These are phyloP conservation scores for Gyromitra esculenta DNA, from an alignment of 2,329 filamentous ascomycete genomes.

Conservation along the genomic window DNA sequence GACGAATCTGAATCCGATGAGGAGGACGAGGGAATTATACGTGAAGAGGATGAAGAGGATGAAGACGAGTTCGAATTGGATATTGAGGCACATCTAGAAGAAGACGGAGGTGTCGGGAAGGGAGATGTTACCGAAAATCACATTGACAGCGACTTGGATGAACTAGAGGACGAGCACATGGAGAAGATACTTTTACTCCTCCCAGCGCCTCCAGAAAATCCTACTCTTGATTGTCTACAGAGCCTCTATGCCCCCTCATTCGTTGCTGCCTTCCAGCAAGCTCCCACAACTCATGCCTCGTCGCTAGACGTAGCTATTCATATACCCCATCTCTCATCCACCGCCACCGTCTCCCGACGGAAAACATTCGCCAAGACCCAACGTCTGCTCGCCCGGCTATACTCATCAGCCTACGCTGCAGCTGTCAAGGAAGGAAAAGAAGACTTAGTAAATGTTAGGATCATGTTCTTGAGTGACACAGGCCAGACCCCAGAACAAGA, in stretches of 20 bases:
- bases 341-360: slow-evolving; percentile 32
- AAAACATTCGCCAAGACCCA: slow-evolving; percentile 46
- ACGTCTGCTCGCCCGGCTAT: slow-evolving; percentile 40
- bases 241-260: slow-evolving; percentile 45
- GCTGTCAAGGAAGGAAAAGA: slow-evolving; percentile 43
- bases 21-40: slow-evolving; percentile 53
- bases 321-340: slow-evolving; percentile 38
- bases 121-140: slow-evolving; percentile 55
- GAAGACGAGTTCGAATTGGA: slow-evolving; percentile 56
- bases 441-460: slow-evolving; percentile 49
- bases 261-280: slow-evolving; percentile 39
- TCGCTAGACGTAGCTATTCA: slow-evolving; percentile 48
- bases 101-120: slow-evolving; percentile 56
- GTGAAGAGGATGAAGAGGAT: slow-evolving; percentile 56
- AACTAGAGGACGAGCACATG: slow-evolving; percentile 45
- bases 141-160: slow-evolving; percentile 56
- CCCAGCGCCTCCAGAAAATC: slow-evolving; percentile 40
- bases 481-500: slow-evolving; percentile 27
- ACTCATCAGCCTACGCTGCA: slow-evolving; percentile 36
- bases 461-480: slow-evolving; percentile 47
- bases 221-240: slow-evolving; percentile 33
- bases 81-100: slow-evolving; percentile 56
- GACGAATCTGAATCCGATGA: slow-evolving; percentile 52
- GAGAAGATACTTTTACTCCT: slow-evolving; percentile 47
- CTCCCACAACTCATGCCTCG: slow-evolving; percentile 35